Conservation (phyloP, 257 asterid species). For the Solanum sejunctum region DNA sequence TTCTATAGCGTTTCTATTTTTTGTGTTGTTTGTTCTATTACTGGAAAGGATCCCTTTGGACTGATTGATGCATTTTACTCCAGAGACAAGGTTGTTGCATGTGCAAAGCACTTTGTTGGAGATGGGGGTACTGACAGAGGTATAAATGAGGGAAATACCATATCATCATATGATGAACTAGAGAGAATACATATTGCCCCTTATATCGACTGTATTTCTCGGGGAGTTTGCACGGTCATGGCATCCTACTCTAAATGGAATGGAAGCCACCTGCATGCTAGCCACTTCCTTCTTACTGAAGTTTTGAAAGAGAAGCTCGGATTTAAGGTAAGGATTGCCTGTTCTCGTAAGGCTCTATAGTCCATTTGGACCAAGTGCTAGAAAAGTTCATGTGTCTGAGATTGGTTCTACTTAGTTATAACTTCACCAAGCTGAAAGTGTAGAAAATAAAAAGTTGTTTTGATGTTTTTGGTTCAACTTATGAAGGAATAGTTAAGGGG, state of each 20-base stretch:
- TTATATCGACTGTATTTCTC: slow-evolving; percentile 30
- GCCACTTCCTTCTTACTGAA: slow-evolving; percentile 25
- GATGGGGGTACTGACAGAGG: slow-evolving; percentile 42
- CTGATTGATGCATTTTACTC: slow-evolving; percentile 18
- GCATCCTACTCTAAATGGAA: slow-evolving; percentile 51
- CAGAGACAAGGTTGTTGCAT: slow-evolving; percentile 37
- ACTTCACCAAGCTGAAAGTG: not conserved
- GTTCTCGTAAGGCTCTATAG: not conserved
- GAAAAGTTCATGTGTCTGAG: not conserved
- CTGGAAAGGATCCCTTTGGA: slow-evolving; percentile 3
- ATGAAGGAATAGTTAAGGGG: not conserved
- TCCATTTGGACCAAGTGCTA: not conserved
- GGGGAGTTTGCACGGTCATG: slow-evolving; percentile 40
- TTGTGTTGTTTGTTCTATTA: not conserved
- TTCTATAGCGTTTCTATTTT: not conserved
- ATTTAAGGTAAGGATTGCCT: slow-evolving; percentile 23
- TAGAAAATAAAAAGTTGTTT: not conserved
- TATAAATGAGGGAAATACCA: slow-evolving; percentile 32
- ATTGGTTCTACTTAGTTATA: not conserved
- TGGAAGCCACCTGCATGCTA: slow-evolving; percentile 22
- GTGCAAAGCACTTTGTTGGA: slow-evolving; percentile 49
- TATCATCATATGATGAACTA: slow-evolving; percentile 25
- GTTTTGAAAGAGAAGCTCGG: slow-evolving; percentile 30
- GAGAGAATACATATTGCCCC: slow-evolving; percentile 39
- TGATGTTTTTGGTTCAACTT: not conserved